Base-by-base conservation (phyloP, 2,329 filamentous ascomycete genomes). In the Colletotrichum melonis region DNA sequence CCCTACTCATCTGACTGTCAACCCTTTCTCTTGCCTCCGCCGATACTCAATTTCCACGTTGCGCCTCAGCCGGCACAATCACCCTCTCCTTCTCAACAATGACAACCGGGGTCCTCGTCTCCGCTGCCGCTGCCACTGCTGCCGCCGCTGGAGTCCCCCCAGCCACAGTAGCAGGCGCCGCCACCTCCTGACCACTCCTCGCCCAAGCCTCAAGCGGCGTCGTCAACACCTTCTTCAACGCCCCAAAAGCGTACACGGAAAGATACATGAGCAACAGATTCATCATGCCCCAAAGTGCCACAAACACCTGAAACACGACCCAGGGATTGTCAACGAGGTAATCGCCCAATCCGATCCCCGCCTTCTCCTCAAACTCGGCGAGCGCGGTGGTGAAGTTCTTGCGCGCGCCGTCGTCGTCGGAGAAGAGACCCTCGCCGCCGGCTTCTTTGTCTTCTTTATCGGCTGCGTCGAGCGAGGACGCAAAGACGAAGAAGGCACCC, bases 141-240 rank as follows among this genome's bases (percentile, higher is more conserved):
- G 9, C 56, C 5, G 32, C n/a, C 4, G n/a, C 8, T 4, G 19
- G 52, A 9, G 0, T n/a, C 24, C 54, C 19, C 22, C 6, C 19
- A 1, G 26, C 11, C 5, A n/a, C 3, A 19, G 19, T 3, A 49
- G 19, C 42, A 49, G 42, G 19, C 19, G 42, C 19, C 38, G 54
- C n/a, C 24, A 26, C 9, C 28, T 32, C 42, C 55, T 22, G 46
- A 4, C 35, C 28, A 22, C 42, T 16, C 42, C 66, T 46, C 9
- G 59, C 28, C 69, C 69, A 64, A 24, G 58, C 59, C 54, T 72
- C 69, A 5, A 69, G 38, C 14, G 69, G 69, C 52, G 69, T 69
- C 65, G 66, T 72, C 59, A 72, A 16, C 38, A 72, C 69, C 59
- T 63, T 63, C 1, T 59, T 58, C 19, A 63, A 12, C 32, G 69